These are phyloP conservation scores for Kluyveromyces dobzhanskii DNA, from an alignment of 805 yeast genomes.

Conservation along the genomic window DNA sequence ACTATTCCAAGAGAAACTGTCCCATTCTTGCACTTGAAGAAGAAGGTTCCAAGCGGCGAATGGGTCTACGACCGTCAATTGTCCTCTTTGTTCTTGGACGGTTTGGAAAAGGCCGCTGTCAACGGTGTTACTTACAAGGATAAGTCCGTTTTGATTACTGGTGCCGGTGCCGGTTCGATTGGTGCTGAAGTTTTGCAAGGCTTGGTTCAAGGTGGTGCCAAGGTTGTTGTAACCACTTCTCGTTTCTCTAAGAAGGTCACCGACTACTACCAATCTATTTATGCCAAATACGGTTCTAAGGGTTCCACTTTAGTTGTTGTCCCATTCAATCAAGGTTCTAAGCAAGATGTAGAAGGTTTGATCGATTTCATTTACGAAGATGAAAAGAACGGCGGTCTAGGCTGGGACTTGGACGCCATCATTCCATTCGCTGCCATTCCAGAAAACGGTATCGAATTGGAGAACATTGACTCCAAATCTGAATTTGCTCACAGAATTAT, in stretches of 20 bases:
- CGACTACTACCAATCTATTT: constrained; percentile 90
- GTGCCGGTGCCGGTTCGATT: constrained; percentile 98
- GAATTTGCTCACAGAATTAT: constrained; percentile 98
- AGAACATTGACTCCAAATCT: constrained; percentile 85
- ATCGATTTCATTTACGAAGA: constrained; percentile 79
- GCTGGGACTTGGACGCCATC: constrained; percentile 95
- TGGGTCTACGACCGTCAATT: constrained; percentile 82
- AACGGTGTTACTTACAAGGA: constrained; percentile 87
- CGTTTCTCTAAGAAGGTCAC: constrained; percentile 91
- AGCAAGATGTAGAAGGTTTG: constrained; percentile 83
- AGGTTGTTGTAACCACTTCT: constrained; percentile 92
- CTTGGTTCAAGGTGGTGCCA: constrained; percentile 94
- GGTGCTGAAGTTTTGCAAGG: constrained; percentile 97
- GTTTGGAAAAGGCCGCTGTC: constrained; percentile 87
- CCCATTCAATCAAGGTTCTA: constrained; percentile 98
- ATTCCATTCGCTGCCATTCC: constrained; percentile 99
- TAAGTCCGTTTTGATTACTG: constrained; percentile 86
- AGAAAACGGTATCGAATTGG: constrained; percentile 95
- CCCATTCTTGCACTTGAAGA: constrained; percentile 91
- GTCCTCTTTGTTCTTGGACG: constrained; percentile 75
- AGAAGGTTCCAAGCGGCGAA: constrained; percentile 56
- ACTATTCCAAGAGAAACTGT: constrained; percentile 73
- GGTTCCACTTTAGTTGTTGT: constrained; percentile 92
- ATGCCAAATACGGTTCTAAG: constrained; percentile 85
- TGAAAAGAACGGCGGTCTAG: constrained; percentile 80